Evolutionary conservation across 1,284 basidiomycete species (phyloP).

Genomic region (Puccinia novopanici): DNA sequence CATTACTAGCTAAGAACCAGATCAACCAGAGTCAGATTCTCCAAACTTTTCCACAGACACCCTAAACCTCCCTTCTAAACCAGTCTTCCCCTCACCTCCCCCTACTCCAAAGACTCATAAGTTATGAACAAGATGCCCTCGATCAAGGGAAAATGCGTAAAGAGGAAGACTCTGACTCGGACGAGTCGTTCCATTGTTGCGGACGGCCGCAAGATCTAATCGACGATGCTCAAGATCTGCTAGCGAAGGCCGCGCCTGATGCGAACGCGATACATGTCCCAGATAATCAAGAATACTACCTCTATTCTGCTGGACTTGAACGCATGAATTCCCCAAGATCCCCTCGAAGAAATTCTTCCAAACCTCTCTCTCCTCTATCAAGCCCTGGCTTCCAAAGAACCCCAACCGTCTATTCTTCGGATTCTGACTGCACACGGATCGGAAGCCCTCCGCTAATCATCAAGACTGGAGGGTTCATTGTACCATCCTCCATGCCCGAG

Average conservation of each 20-base stretch:
- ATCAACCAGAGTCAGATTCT: neutral
- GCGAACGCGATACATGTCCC: neutral
- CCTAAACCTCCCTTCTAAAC: neutral
- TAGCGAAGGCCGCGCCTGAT: neutral
- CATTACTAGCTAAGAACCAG: neutral
- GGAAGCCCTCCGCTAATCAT: conserved; percentile 5
- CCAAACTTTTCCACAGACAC: neutral
- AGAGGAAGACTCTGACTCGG: conserved; percentile 19
- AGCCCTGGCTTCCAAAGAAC: neutral
- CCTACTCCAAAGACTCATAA: neutral
- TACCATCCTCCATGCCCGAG: neutral
- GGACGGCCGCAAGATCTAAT: conserved; percentile 14
- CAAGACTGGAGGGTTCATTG: neutral
- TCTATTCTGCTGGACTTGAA: conserved; percentile 16
- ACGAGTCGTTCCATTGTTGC: conserved; percentile 36
- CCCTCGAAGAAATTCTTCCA: neutral
- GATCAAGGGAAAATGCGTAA: conserved; percentile 16
- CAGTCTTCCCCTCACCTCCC: neutral
- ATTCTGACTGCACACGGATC: conserved; percentile 8
- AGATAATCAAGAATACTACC: conserved; percentile 23
- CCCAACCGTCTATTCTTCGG: conserved; percentile 1
- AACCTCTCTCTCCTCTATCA: neutral
- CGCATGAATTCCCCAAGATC: neutral
- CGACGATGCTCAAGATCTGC: neutral
- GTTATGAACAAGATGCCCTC: neutral